Evolutionary conservation across 768 basidiomycete genomes (phyloP).

Genomic region (Suillus tomentosus): DNA sequence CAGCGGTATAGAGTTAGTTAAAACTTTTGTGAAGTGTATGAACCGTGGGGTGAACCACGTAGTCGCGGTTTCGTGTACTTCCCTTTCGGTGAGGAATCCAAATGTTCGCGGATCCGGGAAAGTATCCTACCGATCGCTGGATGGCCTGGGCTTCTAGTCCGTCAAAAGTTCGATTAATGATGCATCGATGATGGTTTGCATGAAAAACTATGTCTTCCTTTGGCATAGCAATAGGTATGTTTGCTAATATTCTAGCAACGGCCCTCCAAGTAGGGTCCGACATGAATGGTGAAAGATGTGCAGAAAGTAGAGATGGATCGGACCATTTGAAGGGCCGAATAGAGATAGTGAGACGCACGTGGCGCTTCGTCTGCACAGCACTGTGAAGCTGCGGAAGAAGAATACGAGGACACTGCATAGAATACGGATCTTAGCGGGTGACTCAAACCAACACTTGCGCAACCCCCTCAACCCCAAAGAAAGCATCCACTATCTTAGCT

Average conservation of each 20-base stretch:
- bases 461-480: background rate
- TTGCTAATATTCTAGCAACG: background rate
- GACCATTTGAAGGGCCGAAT: background rate
- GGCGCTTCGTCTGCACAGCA: background rate
- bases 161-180: slow-evolving; percentile 47
- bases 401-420: background rate
- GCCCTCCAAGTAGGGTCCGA: background rate
- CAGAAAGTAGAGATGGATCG: background rate
- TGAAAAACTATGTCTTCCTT: no score
- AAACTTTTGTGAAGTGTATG: slow-evolving; percentile 8
- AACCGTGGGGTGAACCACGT: slow-evolving; percentile 85
- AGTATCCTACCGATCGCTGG: slow-evolving; percentile 74
- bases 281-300: background rate
- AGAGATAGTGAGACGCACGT: background rate
- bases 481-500: background rate
- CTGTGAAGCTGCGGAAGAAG: background rate
- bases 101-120: slow-evolving; percentile 68
- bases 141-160: slow-evolving; percentile 72
- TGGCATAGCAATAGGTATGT: background rate
- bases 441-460: background rate
- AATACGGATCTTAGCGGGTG: background rate
- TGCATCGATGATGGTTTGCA: background rate
- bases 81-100: slow-evolving; percentile 75
- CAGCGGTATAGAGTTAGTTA: no score
- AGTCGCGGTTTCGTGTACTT: slow-evolving; percentile 83